phyloP scores from a whole-genome alignment of 352 stramenopile species.

The Blastocystis sp. region DNA sequence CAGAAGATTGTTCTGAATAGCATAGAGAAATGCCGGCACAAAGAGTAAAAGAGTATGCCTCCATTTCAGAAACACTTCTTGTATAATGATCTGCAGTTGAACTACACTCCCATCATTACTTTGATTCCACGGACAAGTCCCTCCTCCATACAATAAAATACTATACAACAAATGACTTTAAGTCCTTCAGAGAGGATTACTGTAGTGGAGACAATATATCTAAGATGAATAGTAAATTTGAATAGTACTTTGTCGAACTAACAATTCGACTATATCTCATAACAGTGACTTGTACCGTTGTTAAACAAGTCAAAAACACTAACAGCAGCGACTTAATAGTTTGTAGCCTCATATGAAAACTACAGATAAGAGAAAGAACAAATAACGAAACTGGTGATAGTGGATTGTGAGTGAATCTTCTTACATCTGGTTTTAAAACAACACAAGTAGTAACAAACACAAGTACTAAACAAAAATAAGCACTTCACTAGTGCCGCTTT shows the following conservation, averaged over 20 bases:
- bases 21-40: slow-evolving; percentile 79
- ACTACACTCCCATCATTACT: background rate
- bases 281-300: slow-evolving; percentile 68
- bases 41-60: slow-evolving; percentile 64
- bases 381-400: background rate
- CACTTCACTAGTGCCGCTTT: background rate
- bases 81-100: slow-evolving; percentile 52
- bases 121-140: slow-evolving; percentile 34
- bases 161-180: slow-evolving; percentile 74
- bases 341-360: slow-evolving; percentile 42
- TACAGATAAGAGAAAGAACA: background rate
- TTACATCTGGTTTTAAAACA: background rate
- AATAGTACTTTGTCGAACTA: slow-evolving; percentile 16
- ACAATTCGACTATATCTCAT: slow-evolving; percentile 72
- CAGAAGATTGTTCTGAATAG: slow-evolving; percentile 81
- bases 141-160: slow-evolving; percentile 66
- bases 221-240: background rate
- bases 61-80: slow-evolving; percentile 44
- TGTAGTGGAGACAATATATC: slow-evolving; percentile 80
- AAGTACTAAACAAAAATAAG: slow-evolving; percentile 8
- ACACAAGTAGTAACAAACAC: slow-evolving; percentile 4
- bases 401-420: background rate
- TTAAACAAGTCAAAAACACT: slow-evolving; percentile 62
- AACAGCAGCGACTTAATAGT: slow-evolving; percentile 50
- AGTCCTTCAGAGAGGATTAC: slow-evolving; percentile 77